Evolutionary conservation across 2,329 filamentous ascomycete species (phyloP).

Genomic region (Whalleya microplaca): DNA sequence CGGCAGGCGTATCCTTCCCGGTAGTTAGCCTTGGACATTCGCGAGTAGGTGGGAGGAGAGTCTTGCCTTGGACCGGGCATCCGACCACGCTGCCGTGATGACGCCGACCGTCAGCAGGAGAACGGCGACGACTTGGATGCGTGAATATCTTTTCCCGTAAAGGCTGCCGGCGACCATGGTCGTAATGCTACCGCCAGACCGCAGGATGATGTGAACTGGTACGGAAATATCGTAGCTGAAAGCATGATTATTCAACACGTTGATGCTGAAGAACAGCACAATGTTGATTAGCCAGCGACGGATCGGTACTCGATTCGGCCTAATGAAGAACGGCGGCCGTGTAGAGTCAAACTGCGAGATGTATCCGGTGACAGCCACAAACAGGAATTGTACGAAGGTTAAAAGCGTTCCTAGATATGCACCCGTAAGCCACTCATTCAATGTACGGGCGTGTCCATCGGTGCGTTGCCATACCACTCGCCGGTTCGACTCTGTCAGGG

Average conservation of each 20-base stretch:
- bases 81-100: conserved; percentile 84
- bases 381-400: conserved; percentile 87
- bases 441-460: conserved; percentile 5
- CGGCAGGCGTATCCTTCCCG: conserved; percentile 28
- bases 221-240: conserved; percentile 97
- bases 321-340: conserved; percentile 72
- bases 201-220: conserved; percentile 93
- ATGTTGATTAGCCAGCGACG: conserved; percentile 88
- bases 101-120: conserved; percentile 84
- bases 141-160: conserved; percentile 83
- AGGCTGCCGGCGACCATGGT: conserved; percentile 91
- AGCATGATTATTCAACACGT: conserved; percentile 95
- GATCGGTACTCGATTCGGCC: conserved; percentile 79
- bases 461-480: conserved; percentile 65
- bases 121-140: conserved; percentile 80
- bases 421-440: conserved; percentile 14
- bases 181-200: conserved; percentile 93
- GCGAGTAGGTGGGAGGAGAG: neutral
- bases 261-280: conserved; percentile 87
- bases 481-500: conserved; percentile 71
- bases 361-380: conserved; percentile 79
- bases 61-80: conserved; percentile 79
- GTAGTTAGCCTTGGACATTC: conserved; percentile 29
- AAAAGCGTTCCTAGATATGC: conserved; percentile 69
- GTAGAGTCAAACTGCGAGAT: conserved; percentile 72